phyloP scores from a whole-genome alignment of 164 flowering plant species.

The Pachysandra terminalis region DNA sequence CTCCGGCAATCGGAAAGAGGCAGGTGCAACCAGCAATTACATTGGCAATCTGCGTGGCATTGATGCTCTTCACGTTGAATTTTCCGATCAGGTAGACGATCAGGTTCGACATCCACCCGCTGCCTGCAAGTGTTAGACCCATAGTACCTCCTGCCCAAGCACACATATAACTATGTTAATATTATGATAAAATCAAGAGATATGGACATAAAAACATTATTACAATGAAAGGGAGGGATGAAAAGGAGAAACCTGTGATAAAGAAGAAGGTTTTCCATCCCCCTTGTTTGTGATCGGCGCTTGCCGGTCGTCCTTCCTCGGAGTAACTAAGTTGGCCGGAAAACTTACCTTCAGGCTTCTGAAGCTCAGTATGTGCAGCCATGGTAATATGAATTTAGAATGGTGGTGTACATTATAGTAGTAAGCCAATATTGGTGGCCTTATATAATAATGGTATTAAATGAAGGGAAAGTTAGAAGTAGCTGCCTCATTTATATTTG shows the following conservation, averaged over 20 bases:
- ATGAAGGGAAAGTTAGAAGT: no score
- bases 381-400: no score
- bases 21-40: slow-evolving; percentile 27
- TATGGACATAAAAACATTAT: not conserved
- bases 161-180: not conserved
- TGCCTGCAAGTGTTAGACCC: slow-evolving; percentile 21
- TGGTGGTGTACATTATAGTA: no score
- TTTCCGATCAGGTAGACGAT: slow-evolving; percentile 36
- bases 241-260: slow-evolving; percentile 25
- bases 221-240: no score
- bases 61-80: slow-evolving; percentile 36
- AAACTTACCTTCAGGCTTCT: not conserved
- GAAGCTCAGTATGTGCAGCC: not conserved
- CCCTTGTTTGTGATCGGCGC: slow-evolving; percentile 13
- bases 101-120: slow-evolving; percentile 32
- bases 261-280: slow-evolving; percentile 38
- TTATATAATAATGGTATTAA: no score
- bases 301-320: not conserved
- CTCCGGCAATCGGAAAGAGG: slow-evolving; percentile 35
- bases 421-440: no score
- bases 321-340: not conserved
- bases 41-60: slow-evolving; percentile 38
- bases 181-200: not conserved
- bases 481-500: no score
- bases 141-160: slow-evolving; percentile 5